Evolutionary conservation across 176 grass and related monocot species (phyloP), one percentile per base, ranked within the genome.

Genomic region (Thinopyrum elongatum): DNA sequence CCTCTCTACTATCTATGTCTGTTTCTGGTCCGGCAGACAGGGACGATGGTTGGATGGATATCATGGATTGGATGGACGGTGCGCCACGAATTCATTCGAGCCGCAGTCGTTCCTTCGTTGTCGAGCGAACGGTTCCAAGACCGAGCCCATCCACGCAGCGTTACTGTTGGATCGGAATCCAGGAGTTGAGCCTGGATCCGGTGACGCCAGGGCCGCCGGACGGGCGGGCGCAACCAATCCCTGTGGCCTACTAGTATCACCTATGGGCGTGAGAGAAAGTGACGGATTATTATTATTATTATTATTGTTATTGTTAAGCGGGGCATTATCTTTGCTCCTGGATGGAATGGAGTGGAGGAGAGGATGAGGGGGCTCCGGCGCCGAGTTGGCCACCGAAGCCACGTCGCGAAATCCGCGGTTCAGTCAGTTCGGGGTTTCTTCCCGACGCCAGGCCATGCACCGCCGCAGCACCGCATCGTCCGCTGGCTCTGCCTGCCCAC

Each of bases 281-380:
- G 46, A 59, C 4, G 77, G 15, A 31, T 9, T 17, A 22, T 28
- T 3, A 6, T 42, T 72, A 7, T 15, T 49, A 49, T 51, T 47
- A 47, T 73, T n/a, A 70, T 31, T 31, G 3, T 42, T 42, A 42
- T 10, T 12, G 15, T 0, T 2, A 5, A 47, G 25, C 19, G 9
- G 16, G 14, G 13, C 27, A 23, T 85, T 58, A 65, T 44, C 46
- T 22, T 4, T 16, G 4, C 4, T 49, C 4, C 46, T 49, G 46
- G 46, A 49, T 16, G 46, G 46, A 49, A 49, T 5, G 44, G 44
- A 21, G 23, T 10, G 5, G 51, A 35, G 1, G 25, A 26, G 46
- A 38, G 74, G 88, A 92, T 78, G 87, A 92, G 90, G 85, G 36
- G 77, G 71, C 71, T 87, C 89, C 77, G 86, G 88, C 86, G 84